These are phyloP conservation scores for Cryptosporidium ubiquitum DNA, from an alignment of 169 alveolate species.

Conservation along the genomic window DNA sequence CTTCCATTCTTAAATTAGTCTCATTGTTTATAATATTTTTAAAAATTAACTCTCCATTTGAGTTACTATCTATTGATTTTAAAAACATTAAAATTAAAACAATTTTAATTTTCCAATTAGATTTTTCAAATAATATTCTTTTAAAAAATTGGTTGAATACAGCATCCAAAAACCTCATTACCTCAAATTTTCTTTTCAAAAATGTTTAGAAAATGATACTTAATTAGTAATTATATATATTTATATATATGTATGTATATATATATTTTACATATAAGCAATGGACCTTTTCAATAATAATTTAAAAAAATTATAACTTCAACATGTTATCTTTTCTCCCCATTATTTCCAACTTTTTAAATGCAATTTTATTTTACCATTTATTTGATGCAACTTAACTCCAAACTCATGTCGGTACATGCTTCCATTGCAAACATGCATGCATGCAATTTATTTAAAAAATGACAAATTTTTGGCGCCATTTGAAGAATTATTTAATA, in stretches of 20 bases:
- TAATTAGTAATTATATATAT: no score
- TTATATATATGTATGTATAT: no score
- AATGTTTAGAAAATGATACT: not conserved
- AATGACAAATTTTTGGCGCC: not conserved
- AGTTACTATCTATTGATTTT: not conserved
- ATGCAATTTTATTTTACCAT: not conserved
- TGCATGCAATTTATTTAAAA: not conserved
- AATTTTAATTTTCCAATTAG: not conserved
- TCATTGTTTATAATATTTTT: not conserved
- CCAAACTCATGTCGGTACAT: not conserved
- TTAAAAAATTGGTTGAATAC: not conserved
- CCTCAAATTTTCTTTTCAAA: not conserved
- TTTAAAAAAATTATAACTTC: no score
- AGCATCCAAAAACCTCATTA: not conserved
- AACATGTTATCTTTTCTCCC: not conserved
- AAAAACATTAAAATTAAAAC: not conserved
- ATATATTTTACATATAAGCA: no score
- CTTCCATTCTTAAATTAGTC: not conserved
- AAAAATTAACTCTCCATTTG: not conserved
- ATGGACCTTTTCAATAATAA: no score
- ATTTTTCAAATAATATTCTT: not conserved
- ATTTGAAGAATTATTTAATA: not conserved
- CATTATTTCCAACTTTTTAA: no score
- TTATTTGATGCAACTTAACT: not conserved
- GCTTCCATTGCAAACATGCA: not conserved